Conservation (phyloP, 176 grass and related monocot species). For the Paspalum notatum region DNA sequence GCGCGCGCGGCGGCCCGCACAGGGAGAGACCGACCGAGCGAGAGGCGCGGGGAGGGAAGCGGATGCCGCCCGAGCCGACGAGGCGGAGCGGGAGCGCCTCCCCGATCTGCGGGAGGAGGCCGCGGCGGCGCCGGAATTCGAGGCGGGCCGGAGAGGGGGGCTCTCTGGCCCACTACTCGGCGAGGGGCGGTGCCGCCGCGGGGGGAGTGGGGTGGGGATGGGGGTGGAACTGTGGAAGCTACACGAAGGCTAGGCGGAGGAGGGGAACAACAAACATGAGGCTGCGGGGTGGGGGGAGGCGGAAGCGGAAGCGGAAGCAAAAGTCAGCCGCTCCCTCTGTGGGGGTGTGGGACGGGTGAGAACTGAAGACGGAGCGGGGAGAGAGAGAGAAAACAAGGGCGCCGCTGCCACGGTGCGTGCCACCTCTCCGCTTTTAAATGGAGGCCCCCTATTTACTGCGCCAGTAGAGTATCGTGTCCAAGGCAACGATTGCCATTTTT, state of each 20-base stretch:
- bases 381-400: too few relatives aligned
- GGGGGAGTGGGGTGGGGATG: constrained; percentile 1
- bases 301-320: too few relatives aligned
- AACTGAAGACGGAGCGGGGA: too few relatives aligned
- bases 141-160: too few relatives aligned
- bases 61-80: neutral
- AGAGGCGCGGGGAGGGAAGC: too few relatives aligned
- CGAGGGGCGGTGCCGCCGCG: too few relatives aligned
- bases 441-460: constrained; percentile 2
- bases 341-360: too few relatives aligned
- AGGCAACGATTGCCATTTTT: too few relatives aligned
- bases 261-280: too few relatives aligned
- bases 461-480: neutral
- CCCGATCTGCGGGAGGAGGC: constrained; percentile 32
- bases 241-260: neutral
- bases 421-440: constrained; percentile 31
- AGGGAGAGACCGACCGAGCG: neutral
- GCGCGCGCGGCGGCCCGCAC: neutral
- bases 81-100: neutral
- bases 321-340: constrained; percentile 84
- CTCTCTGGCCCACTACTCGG: too few relatives aligned
- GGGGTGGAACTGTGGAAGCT: constrained; percentile 64
- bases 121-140: neutral
- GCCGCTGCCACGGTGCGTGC: neutral
- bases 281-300: too few relatives aligned